These are phyloP conservation scores for Tylopilus plumbeoviolaceoides DNA, from an alignment of 768 basidiomycete genomes.

Conservation along the genomic window DNA sequence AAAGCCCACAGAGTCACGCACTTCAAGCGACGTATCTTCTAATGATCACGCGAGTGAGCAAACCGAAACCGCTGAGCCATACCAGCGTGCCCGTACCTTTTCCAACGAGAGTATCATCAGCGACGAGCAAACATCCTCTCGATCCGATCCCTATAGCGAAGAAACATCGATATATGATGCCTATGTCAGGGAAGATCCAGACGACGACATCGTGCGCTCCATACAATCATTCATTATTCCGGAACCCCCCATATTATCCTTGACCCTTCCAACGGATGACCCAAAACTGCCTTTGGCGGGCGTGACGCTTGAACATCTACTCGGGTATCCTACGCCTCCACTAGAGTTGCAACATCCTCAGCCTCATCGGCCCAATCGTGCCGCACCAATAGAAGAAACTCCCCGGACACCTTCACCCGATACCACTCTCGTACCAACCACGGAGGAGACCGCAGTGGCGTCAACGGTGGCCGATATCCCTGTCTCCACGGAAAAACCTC, in stretches of 20 bases:
- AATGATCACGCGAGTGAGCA: conserved; percentile 53
- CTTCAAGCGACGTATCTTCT: conserved; percentile 68
- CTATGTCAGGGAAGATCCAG: conserved; percentile 61
- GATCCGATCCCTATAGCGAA: conserved; percentile 78
- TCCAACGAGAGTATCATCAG: conserved; percentile 36
- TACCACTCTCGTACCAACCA: conserved; percentile 23
- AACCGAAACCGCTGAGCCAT: conserved; percentile 45
- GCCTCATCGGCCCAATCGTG: conserved; percentile 48
- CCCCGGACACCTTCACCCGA: conserved; percentile 63
- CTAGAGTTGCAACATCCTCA: conserved; percentile 60
- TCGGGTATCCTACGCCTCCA: conserved; percentile 34
- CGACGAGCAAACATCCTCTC: conserved; percentile 36
- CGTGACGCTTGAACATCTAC: conserved; percentile 22
- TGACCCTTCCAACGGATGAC: conserved; percentile 22
- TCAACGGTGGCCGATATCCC: conserved; percentile 24
- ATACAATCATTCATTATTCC: conserved; percentile 18
- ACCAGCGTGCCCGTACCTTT: conserved; percentile 33
- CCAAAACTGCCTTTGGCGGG: conserved; percentile 4
- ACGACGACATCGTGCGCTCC: conserved; percentile 30
- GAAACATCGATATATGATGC: conserved; percentile 83
- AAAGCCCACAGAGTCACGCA: conserved; percentile 41
- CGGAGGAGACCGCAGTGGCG: conserved; percentile 25
- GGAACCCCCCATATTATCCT: conserved; percentile 21
- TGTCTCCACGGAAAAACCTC: conserved; percentile 13
- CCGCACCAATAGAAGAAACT: conserved; percentile 30